A percentile compares a stretch with the other conserved stretches of the same genome.
These are phyloP conservation scores for Pleomassaria siparia DNA, from an alignment of 2,329 filamentous ascomycete genomes.

Conservation along the genomic window DNA sequence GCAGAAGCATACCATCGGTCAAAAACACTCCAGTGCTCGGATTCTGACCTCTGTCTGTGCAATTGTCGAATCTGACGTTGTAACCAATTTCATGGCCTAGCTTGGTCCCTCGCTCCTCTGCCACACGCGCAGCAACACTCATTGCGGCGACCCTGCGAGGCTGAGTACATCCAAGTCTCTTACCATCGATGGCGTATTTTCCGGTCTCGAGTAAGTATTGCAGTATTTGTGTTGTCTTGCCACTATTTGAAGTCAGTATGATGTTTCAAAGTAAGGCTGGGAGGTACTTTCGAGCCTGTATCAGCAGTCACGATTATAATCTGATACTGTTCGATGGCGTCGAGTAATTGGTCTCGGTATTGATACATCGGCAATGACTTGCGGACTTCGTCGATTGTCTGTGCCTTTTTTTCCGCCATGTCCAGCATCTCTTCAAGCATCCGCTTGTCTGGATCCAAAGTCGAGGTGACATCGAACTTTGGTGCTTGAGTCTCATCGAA, in stretches of 20 bases:
- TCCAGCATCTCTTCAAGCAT: conserved; percentile 79
- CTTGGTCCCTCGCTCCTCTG: conserved; percentile 89
- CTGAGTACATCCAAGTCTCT: conserved; percentile 91
- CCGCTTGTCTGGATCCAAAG: conserved; percentile 77
- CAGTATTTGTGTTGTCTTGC: conserved; percentile 93
- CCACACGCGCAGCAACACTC: conserved; percentile 94
- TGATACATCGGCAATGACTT: conserved; percentile 89
- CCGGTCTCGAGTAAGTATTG: conserved; percentile 93
- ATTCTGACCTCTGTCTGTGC: not conserved
- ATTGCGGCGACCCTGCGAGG: conserved; percentile 94
- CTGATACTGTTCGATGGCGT: conserved; percentile 83
- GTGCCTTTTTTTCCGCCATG: conserved; percentile 82
- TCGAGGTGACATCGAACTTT: conserved; percentile 65
- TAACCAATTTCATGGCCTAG: conserved; percentile 93
- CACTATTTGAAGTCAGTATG: no score
- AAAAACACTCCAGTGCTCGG: conserved; percentile 58
- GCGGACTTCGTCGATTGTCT: conserved; percentile 86
- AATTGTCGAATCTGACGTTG: conserved; percentile 89
- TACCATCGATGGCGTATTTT: conserved; percentile 72
- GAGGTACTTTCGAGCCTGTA: no score
- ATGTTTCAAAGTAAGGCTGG: no score
- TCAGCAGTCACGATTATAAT: conserved; percentile 91
- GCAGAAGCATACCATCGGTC: conserved; percentile 93
- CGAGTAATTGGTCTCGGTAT: conserved; percentile 81
- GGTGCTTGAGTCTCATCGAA: conserved; percentile 89